A percentile compares a stretch with the other conserved stretches of the same genome.
Conservation (phyloP, 2,329 filamentous ascomycete genomes). For the Cytospora schulzeri region DNA sequence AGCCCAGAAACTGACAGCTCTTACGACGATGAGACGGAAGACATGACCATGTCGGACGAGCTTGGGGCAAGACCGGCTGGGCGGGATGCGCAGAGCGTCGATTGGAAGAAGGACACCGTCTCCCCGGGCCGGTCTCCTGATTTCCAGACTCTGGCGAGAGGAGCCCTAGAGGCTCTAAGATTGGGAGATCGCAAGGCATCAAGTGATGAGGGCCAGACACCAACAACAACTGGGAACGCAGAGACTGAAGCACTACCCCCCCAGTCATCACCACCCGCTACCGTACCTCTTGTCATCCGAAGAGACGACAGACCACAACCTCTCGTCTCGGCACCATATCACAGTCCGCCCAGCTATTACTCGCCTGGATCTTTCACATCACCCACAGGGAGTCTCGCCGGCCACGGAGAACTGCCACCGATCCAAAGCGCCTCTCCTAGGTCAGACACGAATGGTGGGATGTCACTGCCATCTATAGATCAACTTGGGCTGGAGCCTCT, state of each 20-base stretch:
- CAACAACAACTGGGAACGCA: slow-evolving; percentile 30
- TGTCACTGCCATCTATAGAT: slow-evolving; percentile 44
- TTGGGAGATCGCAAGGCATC: slow-evolving; percentile 25
- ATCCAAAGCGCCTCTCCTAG: slow-evolving; percentile 43
- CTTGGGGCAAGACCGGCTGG: slow-evolving; percentile 27
- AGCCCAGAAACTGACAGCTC: slow-evolving; percentile 21
- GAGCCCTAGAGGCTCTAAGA: slow-evolving; percentile 34
- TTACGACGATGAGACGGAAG: slow-evolving; percentile 15
- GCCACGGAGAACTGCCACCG: slow-evolving; percentile 35
- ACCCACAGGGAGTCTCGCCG: slow-evolving; percentile 26
- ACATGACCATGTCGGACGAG: slow-evolving; percentile 30
- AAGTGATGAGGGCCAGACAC: slow-evolving; percentile 30
- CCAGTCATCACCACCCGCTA: slow-evolving; percentile 5
- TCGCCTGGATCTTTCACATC: slow-evolving; percentile 28
- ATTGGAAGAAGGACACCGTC: slow-evolving; percentile 16
- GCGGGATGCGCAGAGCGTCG: neutral
- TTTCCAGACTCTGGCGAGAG: slow-evolving; percentile 37
- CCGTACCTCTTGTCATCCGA: slow-evolving; percentile 12
- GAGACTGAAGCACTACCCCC: slow-evolving; percentile 11
- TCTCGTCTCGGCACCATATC: slow-evolving; percentile 20
- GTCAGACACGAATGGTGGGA: slow-evolving; percentile 41
- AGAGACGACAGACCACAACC: slow-evolving; percentile 23
- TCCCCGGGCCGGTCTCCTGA: slow-evolving; percentile 30
- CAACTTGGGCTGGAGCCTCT: slow-evolving; percentile 35
- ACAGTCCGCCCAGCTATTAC: slow-evolving; percentile 18